Percentiles rank a stretch among this genome's conserved stretches.
These are phyloP conservation scores for Sarocladiaceae sp. DNA, from an alignment of 2,329 filamentous ascomycete species.

Conservation along the genomic window DNA sequence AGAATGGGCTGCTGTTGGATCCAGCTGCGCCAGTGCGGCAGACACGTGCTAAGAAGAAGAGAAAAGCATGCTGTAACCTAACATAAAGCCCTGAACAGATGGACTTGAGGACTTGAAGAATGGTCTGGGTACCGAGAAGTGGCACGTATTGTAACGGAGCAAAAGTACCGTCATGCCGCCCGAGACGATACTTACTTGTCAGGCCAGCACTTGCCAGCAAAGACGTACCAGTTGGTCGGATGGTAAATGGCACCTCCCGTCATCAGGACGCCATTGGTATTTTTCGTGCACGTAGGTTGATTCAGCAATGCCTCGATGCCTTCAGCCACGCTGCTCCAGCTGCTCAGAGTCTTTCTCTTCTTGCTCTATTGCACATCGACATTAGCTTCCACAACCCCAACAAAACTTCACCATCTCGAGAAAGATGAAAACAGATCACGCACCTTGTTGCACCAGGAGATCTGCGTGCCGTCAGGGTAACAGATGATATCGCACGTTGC, in stretches of 20 bases:
- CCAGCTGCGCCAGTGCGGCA: too few species aligned
- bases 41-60: too few species aligned
- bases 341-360: neutral
- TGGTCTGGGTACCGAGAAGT: too few species aligned
- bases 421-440: neutral
- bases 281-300: neutral
- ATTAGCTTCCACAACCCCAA: neutral
- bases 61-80: too few species aligned
- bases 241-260: neutral
- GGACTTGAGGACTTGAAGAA: too few species aligned
- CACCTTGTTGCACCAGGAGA: constrained; percentile 2
- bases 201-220: neutral
- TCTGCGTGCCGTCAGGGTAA: neutral
- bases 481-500: neutral
- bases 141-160: too few species aligned
- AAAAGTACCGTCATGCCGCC: too few species aligned
- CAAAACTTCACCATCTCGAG: neutral
- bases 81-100: too few species aligned
- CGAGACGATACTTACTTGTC: neutral
- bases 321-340: constrained; percentile 1
- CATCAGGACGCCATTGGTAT: neutral
- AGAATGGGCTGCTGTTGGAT: too few species aligned
- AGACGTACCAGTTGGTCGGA: constrained; percentile 1
- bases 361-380: neutral
- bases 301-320: neutral